A percentile compares a stretch with the other conserved stretches of the same genome.
Conservation (phyloP, 306 rosid genomes). For the Trichosanthes cucumerina region DNA sequence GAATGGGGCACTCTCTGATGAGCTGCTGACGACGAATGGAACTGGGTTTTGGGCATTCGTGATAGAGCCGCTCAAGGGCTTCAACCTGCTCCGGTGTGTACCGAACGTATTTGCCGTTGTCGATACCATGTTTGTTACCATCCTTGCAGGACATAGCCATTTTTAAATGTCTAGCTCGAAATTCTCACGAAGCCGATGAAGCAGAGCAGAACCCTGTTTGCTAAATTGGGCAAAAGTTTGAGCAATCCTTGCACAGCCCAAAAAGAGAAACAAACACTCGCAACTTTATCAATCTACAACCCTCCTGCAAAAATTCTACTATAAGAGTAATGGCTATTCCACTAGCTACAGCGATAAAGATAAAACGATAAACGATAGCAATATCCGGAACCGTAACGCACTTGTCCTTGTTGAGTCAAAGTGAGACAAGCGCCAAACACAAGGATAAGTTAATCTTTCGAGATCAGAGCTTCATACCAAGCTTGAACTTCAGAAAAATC, state of each 20-base stretch:
- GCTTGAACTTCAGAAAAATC: constrained; percentile 17
- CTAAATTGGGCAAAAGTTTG: constrained; percentile 9
- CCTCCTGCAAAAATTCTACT: constrained; percentile 1
- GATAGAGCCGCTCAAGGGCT: constrained; percentile 93
- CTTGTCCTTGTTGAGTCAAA: constrained; percentile 18
- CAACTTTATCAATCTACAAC: constrained; percentile 2
- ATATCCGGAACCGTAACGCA: constrained; percentile 16
- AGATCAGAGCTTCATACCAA: constrained; percentile 45
- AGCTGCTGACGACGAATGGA: constrained; percentile 96
- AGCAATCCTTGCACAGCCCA: constrained; percentile 9
- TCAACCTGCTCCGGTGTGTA: constrained; percentile 99
- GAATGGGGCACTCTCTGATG: constrained; percentile 88
- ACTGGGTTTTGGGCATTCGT: constrained; percentile 98
- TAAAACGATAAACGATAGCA: constrained; percentile 17
- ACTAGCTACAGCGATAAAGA: constrained; percentile 4
- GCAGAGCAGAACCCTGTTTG: neutral
- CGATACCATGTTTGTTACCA: constrained; percentile 51
- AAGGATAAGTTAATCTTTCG: constrained; percentile 30
- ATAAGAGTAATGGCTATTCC: neutral
- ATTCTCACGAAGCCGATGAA: constrained; percentile 14
- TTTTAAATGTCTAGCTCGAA: constrained; percentile 13
- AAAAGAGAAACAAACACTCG: neutral
- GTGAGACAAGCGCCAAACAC: constrained; percentile 36
- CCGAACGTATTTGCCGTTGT: constrained; percentile 91
- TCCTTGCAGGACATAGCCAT: constrained; percentile 99